A percentile compares a stretch with the other conserved stretches of the same genome.
Conservation (phyloP, 2,329 filamentous ascomycete genomes). For the Botryotinia narcissicola region DNA sequence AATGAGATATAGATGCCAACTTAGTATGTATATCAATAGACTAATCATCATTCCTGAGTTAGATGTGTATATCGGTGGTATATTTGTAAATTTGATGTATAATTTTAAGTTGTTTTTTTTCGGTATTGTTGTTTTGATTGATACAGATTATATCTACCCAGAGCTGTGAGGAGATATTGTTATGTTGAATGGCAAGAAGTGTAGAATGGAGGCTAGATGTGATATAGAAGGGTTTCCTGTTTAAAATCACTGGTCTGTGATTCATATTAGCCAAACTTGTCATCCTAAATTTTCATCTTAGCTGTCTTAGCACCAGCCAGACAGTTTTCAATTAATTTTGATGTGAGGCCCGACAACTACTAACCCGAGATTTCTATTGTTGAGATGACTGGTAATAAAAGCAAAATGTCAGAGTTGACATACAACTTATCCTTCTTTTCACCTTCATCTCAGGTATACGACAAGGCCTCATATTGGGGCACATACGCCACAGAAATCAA, state of each 20-base stretch:
- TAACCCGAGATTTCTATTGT: too few relatives aligned
- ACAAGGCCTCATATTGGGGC: background rate
- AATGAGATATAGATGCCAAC: background rate
- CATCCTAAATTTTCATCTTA: too few relatives aligned
- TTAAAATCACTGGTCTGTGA: background rate
- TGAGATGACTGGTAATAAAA: too few relatives aligned
- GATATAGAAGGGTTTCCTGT: background rate
- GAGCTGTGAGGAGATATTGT: fast-evolving
- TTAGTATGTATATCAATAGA: background rate
- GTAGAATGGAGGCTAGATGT: background rate
- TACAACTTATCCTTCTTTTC: too few relatives aligned
- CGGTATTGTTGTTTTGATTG: background rate
- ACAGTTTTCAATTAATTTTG: too few relatives aligned
- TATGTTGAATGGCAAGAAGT: background rate
- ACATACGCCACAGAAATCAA: background rate
- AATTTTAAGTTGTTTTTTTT: background rate
- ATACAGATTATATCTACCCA: background rate
- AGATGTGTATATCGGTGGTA: background rate
- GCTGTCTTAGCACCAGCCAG: background rate
- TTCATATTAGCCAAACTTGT: background rate
- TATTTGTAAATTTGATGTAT: background rate
- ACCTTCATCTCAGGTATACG: too few relatives aligned
- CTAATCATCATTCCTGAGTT: background rate
- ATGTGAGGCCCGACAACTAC: too few relatives aligned
- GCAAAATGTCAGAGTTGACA: too few relatives aligned